Percentiles rank a stretch among this genome's conserved stretches.
Evolutionary conservation across 305 asterid species (phyloP).

Genomic region (Fraxinus paxiana): DNA sequence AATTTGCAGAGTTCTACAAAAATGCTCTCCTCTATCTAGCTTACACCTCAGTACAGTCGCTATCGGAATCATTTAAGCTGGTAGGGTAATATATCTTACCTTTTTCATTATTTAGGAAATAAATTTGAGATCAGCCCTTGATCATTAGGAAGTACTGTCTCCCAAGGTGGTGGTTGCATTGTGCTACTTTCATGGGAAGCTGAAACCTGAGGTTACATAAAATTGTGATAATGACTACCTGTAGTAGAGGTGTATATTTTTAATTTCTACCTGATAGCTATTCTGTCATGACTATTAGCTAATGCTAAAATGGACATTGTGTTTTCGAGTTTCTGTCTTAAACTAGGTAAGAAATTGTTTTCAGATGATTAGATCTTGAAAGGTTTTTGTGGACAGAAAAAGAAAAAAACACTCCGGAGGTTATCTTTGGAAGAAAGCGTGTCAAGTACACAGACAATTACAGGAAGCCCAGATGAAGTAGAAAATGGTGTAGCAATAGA

Average conservation of each 20-base stretch:
- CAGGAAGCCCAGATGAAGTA: neutral
- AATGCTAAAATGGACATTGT: neutral
- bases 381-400: neutral
- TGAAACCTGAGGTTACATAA: neutral
- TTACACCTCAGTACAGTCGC: constrained; percentile 77
- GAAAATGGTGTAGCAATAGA: neutral
- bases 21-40: constrained; percentile 89
- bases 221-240: neutral
- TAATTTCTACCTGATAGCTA: neutral
- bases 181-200: neutral
- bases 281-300: neutral
- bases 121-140: neutral
- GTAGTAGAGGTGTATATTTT: neutral
- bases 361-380: neutral
- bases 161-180: neutral
- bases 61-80: constrained; percentile 85
- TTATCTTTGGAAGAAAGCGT: neutral
- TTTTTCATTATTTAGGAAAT: constrained; percentile 3
- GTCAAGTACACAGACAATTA: neutral
- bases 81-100: constrained; percentile 31
- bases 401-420: neutral
- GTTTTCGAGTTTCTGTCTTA: neutral
- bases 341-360: neutral
- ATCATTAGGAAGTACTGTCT: neutral
- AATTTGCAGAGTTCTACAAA: constrained; percentile 86